Evolutionary conservation across 805 yeast genomes (phyloP).

Genomic region (Candida awuae): DNA sequence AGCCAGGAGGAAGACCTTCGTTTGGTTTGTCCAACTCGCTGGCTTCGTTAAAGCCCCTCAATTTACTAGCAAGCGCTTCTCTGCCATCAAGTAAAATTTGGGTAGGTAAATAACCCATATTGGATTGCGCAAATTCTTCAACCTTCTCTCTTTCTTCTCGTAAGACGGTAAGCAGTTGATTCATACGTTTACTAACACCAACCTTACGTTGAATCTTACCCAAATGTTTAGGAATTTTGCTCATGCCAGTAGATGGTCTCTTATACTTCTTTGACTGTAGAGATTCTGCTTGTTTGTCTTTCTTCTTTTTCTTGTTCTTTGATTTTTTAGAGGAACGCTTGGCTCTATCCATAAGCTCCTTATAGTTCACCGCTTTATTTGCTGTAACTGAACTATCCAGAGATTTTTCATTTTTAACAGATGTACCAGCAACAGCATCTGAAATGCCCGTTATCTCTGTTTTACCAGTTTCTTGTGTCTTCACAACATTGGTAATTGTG

Average conservation of each 20-base stretch:
- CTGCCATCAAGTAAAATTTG: conserved; percentile 80
- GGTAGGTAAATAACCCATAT: conserved; percentile 75
- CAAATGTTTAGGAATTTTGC: conserved; percentile 15
- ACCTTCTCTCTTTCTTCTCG: conserved; percentile 86
- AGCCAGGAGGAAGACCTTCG: conserved; percentile 82
- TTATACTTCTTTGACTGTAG: background rate
- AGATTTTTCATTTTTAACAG: too few relatives aligned
- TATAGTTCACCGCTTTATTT: too few relatives aligned
- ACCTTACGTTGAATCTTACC: conserved; percentile 48
- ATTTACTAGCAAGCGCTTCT: conserved; percentile 64
- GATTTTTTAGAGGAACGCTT: background rate
- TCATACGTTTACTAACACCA: conserved; percentile 41
- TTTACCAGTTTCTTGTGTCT: too few relatives aligned
- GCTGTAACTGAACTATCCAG: too few relatives aligned
- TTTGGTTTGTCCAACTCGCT: conserved; percentile 68
- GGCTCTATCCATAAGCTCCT: too few relatives aligned
- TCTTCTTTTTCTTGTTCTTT: background rate
- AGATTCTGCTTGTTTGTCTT: background rate
- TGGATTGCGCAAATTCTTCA: conserved; percentile 61
- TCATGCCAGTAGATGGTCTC: background rate
- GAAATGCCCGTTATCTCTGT: too few relatives aligned
- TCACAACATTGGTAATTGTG: too few relatives aligned
- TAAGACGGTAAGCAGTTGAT: conserved; percentile 83
- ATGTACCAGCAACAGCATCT: too few relatives aligned
- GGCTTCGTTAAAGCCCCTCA: conserved; percentile 73